Conservation (phyloP, 1,284 basidiomycete genomes). For the Trametes sp. region DNA sequence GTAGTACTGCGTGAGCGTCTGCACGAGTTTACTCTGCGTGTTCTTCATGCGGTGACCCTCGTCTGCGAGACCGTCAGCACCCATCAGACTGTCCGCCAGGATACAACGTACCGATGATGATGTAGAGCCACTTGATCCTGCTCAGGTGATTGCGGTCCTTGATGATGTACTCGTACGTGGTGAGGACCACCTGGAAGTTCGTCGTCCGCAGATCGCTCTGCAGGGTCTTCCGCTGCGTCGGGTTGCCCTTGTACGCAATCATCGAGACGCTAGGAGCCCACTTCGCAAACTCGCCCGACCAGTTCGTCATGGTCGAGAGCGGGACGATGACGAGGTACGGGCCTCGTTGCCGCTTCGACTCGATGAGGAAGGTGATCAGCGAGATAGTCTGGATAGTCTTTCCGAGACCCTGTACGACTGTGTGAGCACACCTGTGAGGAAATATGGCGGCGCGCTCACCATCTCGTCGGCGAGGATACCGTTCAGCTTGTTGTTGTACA, state of each 20-base stretch:
- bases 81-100: slow-evolving; percentile 11
- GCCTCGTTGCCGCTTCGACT: slow-evolving; percentile 89
- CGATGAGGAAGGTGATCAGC: slow-evolving; percentile 95
- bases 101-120: slow-evolving; percentile 85
- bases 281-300: slow-evolving; percentile 96
- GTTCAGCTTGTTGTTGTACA: slow-evolving; percentile 98
- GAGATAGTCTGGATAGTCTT: slow-evolving; percentile 98
- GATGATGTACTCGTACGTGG: slow-evolving; percentile 99
- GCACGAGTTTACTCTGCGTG: slow-evolving; percentile 92
- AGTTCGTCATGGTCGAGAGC: slow-evolving; percentile 98
- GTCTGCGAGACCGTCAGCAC: slow-evolving; percentile 54
- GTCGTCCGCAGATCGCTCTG: slow-evolving; percentile 80
- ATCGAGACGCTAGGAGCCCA: slow-evolving; percentile 93
- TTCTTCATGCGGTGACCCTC: slow-evolving; percentile 99
- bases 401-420: slow-evolving; percentile 80
- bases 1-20: slow-evolving; percentile 95
- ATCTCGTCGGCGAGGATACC: slow-evolving; percentile 99
- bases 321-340: slow-evolving; percentile 99
- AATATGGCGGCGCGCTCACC: slow-evolving; percentile 54
- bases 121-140: slow-evolving; percentile 97
- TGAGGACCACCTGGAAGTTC: slow-evolving; percentile 95
- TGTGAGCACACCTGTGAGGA: not conserved
- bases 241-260: slow-evolving; percentile 96
- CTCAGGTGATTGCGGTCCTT: slow-evolving; percentile 92
- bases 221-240: slow-evolving; percentile 76